Conservation (phyloP, 164 flowering plant genomes). For the Santalum album region DNA sequence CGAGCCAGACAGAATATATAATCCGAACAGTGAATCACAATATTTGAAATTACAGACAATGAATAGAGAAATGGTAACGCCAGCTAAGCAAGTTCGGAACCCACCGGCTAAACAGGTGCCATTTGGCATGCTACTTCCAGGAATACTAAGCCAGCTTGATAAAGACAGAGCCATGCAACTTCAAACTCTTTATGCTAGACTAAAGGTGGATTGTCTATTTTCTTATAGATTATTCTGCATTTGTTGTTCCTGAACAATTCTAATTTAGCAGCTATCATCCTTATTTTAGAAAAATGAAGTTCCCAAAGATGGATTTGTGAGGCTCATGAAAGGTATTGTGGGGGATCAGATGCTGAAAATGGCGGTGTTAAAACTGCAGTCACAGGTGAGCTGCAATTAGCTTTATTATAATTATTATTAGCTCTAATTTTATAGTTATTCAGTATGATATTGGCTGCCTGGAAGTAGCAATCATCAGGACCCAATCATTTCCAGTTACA, state of each 20-base stretch:
- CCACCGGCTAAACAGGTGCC: constrained; percentile 51
- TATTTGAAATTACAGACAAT: constrained; percentile 28
- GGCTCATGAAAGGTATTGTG: constrained; percentile 67
- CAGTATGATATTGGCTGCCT: neutral
- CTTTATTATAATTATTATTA: neutral
- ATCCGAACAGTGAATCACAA: constrained; percentile 36
- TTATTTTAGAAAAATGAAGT: constrained; percentile 64
- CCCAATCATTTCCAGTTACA: neutral
- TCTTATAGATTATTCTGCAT: neutral
- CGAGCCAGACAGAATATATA: constrained; percentile 27
- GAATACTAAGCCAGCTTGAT: constrained; percentile 68
- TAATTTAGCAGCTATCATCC: constrained; percentile 4
- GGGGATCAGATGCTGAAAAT: constrained; percentile 87
- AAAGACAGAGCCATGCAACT: constrained; percentile 82
- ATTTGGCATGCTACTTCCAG: constrained; percentile 63
- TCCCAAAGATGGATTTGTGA: constrained; percentile 64
- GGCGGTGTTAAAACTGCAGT: constrained; percentile 53
- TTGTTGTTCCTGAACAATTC: neutral
- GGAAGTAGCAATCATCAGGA: neutral
- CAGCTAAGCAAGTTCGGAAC: constrained; percentile 29
- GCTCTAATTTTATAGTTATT: no score
- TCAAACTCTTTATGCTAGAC: constrained; percentile 43
- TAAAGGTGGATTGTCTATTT: constrained; percentile 45
- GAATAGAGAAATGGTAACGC: neutral
- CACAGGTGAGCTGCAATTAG: constrained; percentile 35